Conservation (phyloP, 306 rosid species). For the Cyamopsis tetragonoloba region DNA sequence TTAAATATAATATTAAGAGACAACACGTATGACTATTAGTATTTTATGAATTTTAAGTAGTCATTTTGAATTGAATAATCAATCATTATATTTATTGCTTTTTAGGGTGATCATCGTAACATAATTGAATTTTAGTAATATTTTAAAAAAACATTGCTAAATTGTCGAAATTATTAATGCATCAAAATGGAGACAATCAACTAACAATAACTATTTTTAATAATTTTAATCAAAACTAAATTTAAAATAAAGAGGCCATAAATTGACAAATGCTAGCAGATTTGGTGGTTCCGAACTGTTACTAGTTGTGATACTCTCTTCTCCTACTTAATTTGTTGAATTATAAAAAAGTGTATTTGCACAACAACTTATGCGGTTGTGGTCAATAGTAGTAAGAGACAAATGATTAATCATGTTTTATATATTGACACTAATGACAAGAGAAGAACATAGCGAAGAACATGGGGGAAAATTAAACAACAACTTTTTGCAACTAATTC, state of each 20-base stretch:
- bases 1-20: no score
- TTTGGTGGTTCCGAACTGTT: background rate
- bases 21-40: no score
- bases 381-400: slow-evolving; percentile 25
- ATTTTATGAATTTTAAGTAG: background rate
- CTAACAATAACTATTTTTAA: no score
- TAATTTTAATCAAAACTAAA: no score
- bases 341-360: background rate
- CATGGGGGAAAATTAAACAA: slow-evolving; percentile 24
- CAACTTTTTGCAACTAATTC: slow-evolving; percentile 24
- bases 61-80: background rate
- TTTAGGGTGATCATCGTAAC: background rate
- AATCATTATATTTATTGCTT: background rate
- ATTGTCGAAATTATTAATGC: no score
- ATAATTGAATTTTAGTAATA: no score
- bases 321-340: background rate
- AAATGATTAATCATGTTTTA: slow-evolving; percentile 19
- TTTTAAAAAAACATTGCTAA: no score
- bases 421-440: slow-evolving; percentile 19
- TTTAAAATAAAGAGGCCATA: no score
- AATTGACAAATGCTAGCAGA: no score
- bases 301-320: slow-evolving; percentile 7
- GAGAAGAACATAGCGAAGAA: slow-evolving; percentile 24
- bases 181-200: no score
- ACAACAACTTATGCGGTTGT: slow-evolving; percentile 17